Conservation (phyloP, 345 rosid genomes). For the Mallotus nudiflorus region DNA sequence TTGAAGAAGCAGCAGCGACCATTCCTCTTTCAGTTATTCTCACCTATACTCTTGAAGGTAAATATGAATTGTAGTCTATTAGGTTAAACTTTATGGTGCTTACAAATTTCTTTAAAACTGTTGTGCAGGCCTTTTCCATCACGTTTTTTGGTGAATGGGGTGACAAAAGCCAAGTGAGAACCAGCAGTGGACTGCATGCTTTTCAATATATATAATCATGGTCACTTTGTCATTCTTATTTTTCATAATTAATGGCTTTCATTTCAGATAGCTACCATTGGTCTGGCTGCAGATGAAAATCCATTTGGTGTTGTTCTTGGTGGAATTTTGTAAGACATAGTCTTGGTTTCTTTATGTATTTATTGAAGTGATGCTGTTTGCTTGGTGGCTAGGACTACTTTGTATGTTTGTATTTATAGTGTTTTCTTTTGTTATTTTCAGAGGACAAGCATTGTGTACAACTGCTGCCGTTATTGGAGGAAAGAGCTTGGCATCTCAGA, state of each 20-base stretch:
- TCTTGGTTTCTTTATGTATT: background rate
- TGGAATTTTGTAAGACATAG: constrained; percentile 62
- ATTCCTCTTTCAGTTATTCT: constrained; percentile 69
- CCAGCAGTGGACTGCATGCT: background rate
- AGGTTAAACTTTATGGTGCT: background rate
- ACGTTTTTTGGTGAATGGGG: constrained; percentile 99
- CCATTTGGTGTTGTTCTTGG: constrained; percentile 91
- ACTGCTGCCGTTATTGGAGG: constrained; percentile 94
- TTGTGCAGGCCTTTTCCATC: constrained; percentile 86
- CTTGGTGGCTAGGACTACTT: background rate
- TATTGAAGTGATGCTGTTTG: constrained; percentile 7
- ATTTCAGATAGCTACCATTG: constrained; percentile 87
- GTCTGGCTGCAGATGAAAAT: constrained; percentile 94
- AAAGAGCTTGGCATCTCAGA: constrained; percentile 94
- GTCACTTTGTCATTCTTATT: constrained; percentile 16
- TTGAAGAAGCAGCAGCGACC: constrained; percentile 66
- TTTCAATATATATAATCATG: background rate
- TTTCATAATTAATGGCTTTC: constrained; percentile 14
- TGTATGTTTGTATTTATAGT: background rate
- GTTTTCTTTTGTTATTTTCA: constrained; percentile 31
- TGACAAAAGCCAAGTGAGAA: constrained; percentile 88
- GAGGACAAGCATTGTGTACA: constrained; percentile 91
- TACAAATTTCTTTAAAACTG: constrained; percentile 18
- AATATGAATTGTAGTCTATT: background rate
- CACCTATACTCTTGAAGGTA: constrained; percentile 91